These are phyloP conservation scores for Blastocystis sp. DNA, from an alignment of 352 stramenopile species.

Conservation along the genomic window DNA sequence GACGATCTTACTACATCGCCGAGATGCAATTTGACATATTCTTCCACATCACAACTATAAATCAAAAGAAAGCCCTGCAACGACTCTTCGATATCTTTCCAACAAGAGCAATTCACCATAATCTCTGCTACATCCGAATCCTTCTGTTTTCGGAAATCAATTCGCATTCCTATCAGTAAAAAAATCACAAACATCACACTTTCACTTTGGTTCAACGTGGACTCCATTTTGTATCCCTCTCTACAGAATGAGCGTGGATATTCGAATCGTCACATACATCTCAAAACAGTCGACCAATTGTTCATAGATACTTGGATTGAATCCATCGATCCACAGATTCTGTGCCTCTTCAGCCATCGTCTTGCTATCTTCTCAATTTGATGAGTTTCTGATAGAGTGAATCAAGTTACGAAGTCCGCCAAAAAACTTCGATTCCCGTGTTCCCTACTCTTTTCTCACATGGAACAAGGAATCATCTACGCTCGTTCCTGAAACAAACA, in stretches of 20 bases:
- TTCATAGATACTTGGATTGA: constrained; percentile 30
- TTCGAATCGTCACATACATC: not conserved
- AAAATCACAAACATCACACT: not conserved
- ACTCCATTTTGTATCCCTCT: not conserved
- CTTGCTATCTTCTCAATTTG: not conserved
- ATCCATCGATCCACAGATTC: not conserved
- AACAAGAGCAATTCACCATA: constrained; percentile 3
- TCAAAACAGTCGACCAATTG: constrained; percentile 35
- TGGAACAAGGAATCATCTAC: not conserved
- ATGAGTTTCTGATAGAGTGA: not conserved
- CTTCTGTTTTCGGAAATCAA: constrained; percentile 47
- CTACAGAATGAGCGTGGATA: not conserved
- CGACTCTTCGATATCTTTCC: constrained; percentile 45
- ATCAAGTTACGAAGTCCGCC: not conserved
- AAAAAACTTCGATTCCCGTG: not conserved
- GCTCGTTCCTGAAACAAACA: not conserved
- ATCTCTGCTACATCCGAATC: not conserved
- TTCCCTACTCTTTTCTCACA: not conserved
- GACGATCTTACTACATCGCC: not conserved
- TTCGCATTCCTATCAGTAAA: constrained; percentile 10
- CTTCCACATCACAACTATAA: constrained; percentile 10
- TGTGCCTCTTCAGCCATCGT: constrained; percentile 19
- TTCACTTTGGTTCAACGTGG: constrained; percentile 15
- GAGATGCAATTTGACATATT: not conserved
- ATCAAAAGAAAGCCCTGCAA: not conserved